These are phyloP conservation scores for Blastobotrys robertii DNA, from an alignment of 805 yeast genomes.

Conservation along the genomic window DNA sequence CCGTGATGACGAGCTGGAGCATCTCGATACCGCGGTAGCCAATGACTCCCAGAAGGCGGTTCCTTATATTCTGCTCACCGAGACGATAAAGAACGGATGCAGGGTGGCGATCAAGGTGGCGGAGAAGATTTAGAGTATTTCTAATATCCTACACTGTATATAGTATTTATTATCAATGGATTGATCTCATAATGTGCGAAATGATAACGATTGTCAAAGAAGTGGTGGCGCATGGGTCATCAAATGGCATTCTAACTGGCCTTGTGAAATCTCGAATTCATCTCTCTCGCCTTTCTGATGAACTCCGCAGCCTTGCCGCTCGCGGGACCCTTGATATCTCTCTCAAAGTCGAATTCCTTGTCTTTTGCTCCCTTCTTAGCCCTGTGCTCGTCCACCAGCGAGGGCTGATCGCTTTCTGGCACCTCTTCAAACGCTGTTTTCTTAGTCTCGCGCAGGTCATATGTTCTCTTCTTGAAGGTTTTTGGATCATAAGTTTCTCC, in stretches of 20 bases:
- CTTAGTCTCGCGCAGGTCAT: not conserved
- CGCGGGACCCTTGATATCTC: too few relatives aligned
- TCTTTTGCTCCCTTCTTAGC: slow-evolving; percentile 3
- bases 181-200: too few relatives aligned
- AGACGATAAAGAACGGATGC: slow-evolving; percentile 74
- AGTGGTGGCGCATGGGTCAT: too few relatives aligned
- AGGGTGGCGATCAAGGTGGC: slow-evolving; percentile 87
- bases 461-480: not conserved
- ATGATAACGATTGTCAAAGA: too few relatives aligned
- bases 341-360: not conserved
- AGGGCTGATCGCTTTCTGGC: slow-evolving; percentile 2
- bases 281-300: not conserved
- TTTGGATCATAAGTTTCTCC: slow-evolving; percentile 5
- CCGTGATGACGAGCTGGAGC: slow-evolving; percentile 92
- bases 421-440: not conserved
- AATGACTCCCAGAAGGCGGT: slow-evolving; percentile 89
- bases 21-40: slow-evolving; percentile 85
- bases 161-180: not conserved
- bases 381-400: slow-evolving; percentile 10
- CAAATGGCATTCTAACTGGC: too few relatives aligned
- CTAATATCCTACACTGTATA: slow-evolving; percentile 1
- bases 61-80: slow-evolving; percentile 84
- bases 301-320: not conserved
- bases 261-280: not conserved
- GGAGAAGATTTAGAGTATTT: slow-evolving; percentile 50